Conservation (phyloP, 305 asterid genomes). For the Striga hermonthica region DNA sequence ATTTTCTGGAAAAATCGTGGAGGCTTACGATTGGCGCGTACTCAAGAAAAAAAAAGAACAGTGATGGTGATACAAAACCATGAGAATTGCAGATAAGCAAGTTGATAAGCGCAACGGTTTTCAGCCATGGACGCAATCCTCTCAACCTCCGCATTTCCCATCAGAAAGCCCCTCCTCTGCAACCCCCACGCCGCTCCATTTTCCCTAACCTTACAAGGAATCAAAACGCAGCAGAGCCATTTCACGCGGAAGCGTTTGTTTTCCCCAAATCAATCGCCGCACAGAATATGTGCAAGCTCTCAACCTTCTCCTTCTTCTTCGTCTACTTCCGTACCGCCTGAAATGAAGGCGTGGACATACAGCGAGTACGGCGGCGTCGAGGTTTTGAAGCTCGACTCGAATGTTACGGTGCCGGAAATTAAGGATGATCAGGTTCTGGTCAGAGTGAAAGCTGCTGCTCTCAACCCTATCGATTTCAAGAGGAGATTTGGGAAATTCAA, state of each 20-base stretch:
- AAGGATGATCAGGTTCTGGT: slow-evolving; percentile 80
- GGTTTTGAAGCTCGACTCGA: slow-evolving; percentile 62
- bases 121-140: slow-evolving; percentile 43
- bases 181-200: slow-evolving; percentile 31
- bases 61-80: slow-evolving; percentile 20
- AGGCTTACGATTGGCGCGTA: too few species aligned
- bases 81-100: neutral
- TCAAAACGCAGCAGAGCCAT: slow-evolving; percentile 26
- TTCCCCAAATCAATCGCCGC: slow-evolving; percentile 25
- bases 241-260: slow-evolving; percentile 25
- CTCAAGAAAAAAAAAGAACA: too few species aligned
- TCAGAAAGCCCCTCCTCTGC: slow-evolving; percentile 33
- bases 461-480: slow-evolving; percentile 89
- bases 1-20: too few species aligned
- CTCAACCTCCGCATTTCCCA: slow-evolving; percentile 32
- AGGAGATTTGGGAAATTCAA: slow-evolving; percentile 71
- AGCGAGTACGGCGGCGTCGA: slow-evolving; percentile 76
- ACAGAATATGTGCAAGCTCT: slow-evolving; percentile 48
- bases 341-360: slow-evolving; percentile 90
- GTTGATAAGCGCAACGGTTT: slow-evolving; percentile 1
- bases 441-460: slow-evolving; percentile 86
- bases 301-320: slow-evolving; percentile 45
- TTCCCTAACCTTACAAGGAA: slow-evolving; percentile 25
- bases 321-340: slow-evolving; percentile 50
- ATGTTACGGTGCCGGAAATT: slow-evolving; percentile 60